Evolutionary conservation across 169 alveolate genomes (phyloP).

Genomic region (Eimeria acervulina): DNA sequence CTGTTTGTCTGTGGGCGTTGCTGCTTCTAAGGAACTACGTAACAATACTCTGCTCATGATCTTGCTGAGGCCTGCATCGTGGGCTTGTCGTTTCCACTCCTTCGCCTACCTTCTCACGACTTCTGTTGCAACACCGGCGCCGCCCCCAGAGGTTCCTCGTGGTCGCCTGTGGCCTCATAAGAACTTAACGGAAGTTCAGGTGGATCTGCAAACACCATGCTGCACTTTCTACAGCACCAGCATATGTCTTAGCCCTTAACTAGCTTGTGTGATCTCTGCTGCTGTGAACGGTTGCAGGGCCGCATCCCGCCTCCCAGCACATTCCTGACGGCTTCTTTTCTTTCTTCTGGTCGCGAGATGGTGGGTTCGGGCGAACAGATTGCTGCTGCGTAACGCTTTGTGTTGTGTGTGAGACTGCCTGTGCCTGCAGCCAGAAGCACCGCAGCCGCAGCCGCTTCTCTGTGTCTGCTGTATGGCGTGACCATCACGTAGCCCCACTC

Average conservation of each 20-base stretch:
- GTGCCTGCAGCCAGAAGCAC: background rate
- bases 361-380: background rate
- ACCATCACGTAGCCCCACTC: background rate
- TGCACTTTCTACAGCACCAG: background rate
- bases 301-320: background rate
- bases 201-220: background rate
- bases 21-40: background rate
- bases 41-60: background rate
- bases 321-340: background rate
- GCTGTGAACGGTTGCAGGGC: background rate
- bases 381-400: background rate
- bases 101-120: background rate
- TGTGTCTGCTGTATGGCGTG: background rate
- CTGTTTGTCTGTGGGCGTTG: background rate
- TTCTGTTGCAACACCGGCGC: background rate
- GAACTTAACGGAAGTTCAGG: background rate
- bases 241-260: background rate
- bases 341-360: background rate
- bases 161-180: background rate
- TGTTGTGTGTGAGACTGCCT: background rate
- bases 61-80: background rate
- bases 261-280: background rate
- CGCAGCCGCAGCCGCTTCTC: background rate
- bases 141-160: background rate
- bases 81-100: background rate